Evolutionary conservation across 257 asterid species (phyloP), one percentile per base, ranked within the genome.

Genomic region (Solanum chilense): DNA sequence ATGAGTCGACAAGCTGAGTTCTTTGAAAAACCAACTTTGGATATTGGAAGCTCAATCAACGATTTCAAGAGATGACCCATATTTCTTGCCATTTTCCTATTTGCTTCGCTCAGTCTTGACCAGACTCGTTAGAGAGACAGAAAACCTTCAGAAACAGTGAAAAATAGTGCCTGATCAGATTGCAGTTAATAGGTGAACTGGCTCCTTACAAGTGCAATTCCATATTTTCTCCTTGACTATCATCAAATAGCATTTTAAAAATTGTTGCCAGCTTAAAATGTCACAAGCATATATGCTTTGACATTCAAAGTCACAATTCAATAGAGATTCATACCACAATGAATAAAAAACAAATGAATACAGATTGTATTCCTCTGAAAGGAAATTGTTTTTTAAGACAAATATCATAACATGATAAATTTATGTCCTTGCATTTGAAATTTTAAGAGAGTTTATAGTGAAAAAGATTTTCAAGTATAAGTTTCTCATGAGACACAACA

Each of bases 41-140:
- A 78, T 35, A 86, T 89, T 44, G 92, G 87, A 84, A 86, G 90
- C 62, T 88, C 91, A 85, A 91, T 75, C 77, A 91, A 37, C 11
- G 93, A 75, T 41, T 92, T 84, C 77, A 92, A 70, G 39, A 84
- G 31, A 71, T 93, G 95, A 87, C 84, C 77, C 68, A 94, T 85
- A 88, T 92, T 94, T 77, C 86, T 89, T 70, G 98, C 93, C 98
- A 94, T 94, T 42, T n/a, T n/a, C 56, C 74, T 77, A 14, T 33
- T 35, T 78, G 12, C 39, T 29, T 71, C 37, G 5, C 29, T 25
- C 44, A 47, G 68, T 45, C 68, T 80, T 47, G 42, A 29, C 85
- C 85, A 45, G 16, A 77, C 25, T 77, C 39, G 6, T 16, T 44
- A 77, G 41, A 5, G 25, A 47, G 68, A 49, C 45, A 31, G 21